phyloP scores from a whole-genome alignment of 371 early-diverging fungal species.

The Haplosporangium sp. region DNA sequence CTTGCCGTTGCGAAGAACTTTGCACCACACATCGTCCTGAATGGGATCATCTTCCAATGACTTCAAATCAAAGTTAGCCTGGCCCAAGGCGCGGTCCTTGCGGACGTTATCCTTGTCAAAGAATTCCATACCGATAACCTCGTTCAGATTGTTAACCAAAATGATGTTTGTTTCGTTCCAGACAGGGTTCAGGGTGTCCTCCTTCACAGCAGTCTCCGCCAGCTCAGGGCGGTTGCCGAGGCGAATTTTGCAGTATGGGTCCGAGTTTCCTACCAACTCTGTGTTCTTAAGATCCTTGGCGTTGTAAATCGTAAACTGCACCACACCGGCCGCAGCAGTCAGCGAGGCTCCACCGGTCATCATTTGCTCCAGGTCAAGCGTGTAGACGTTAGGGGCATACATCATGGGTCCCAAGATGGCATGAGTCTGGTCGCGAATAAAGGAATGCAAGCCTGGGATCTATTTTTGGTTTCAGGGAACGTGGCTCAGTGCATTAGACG shows the following conservation, averaged over 20 bases:
- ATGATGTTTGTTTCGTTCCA: slow-evolving; percentile 87
- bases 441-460: slow-evolving; percentile 85
- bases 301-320: slow-evolving; percentile 82
- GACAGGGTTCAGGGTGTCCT: slow-evolving; percentile 78
- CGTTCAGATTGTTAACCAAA: slow-evolving; percentile 70
- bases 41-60: slow-evolving; percentile 62
- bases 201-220: slow-evolving; percentile 66
- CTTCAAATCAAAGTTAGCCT: slow-evolving; percentile 65
- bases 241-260: slow-evolving; percentile 83
- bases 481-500: slow-evolving; percentile 7
- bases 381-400: slow-evolving; percentile 86
- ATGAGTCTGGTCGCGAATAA: slow-evolving; percentile 85
- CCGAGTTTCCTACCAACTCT: slow-evolving; percentile 82
- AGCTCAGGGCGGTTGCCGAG: slow-evolving; percentile 79
- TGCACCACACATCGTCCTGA: slow-evolving; percentile 58
- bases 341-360: slow-evolving; percentile 73
- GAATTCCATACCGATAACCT: slow-evolving; percentile 73
- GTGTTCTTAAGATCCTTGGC: slow-evolving; percentile 80
- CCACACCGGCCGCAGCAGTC: slow-evolving; percentile 82
- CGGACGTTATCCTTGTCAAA: slow-evolving; percentile 77
- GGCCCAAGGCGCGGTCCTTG: slow-evolving; percentile 79
- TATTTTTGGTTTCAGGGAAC: slow-evolving; percentile 26
- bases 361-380: slow-evolving; percentile 85
- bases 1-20: slow-evolving; percentile 52
- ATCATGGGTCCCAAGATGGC: slow-evolving; percentile 83